These are phyloP conservation scores for Carpinus viminea DNA, from an alignment of 306 rosid species.

Conservation along the genomic window DNA sequence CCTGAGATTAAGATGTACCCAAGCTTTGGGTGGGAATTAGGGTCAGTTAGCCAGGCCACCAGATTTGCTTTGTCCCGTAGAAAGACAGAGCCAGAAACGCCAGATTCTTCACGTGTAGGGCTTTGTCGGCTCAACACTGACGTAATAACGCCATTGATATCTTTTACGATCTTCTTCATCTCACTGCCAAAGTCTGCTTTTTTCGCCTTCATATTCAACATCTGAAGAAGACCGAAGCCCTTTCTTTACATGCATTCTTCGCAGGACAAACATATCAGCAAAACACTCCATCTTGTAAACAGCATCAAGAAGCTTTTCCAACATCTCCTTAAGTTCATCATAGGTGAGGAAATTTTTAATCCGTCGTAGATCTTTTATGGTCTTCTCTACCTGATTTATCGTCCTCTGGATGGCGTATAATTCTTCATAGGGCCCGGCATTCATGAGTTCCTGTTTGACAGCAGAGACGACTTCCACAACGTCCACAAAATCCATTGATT, in stretches of 20 bases:
- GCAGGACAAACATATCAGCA: background rate
- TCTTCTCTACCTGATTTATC: background rate
- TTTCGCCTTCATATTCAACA: background rate
- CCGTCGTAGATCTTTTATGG: background rate
- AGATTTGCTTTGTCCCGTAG: background rate
- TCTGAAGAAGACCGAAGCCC: background rate
- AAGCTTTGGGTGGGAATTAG: background rate
- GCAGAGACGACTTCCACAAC: too few relatives aligned
- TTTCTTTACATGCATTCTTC: background rate
- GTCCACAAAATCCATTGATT: too few relatives aligned
- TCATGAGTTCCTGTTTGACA: too few relatives aligned
- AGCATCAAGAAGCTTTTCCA: background rate
- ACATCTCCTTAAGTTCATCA: background rate
- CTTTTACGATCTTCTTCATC: background rate
- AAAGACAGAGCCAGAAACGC: background rate
- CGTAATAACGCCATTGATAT: too few relatives aligned
- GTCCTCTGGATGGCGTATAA: too few relatives aligned
- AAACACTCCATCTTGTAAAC: background rate
- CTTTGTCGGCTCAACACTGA: background rate
- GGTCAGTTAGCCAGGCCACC: background rate
- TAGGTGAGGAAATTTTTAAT: background rate
- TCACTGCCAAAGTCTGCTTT: background rate
- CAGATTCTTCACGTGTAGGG: background rate
- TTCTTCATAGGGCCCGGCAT: too few relatives aligned
- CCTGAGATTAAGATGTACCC: background rate